Conservation (phyloP, 306 rosid species). For the Prunus davidiana region DNA sequence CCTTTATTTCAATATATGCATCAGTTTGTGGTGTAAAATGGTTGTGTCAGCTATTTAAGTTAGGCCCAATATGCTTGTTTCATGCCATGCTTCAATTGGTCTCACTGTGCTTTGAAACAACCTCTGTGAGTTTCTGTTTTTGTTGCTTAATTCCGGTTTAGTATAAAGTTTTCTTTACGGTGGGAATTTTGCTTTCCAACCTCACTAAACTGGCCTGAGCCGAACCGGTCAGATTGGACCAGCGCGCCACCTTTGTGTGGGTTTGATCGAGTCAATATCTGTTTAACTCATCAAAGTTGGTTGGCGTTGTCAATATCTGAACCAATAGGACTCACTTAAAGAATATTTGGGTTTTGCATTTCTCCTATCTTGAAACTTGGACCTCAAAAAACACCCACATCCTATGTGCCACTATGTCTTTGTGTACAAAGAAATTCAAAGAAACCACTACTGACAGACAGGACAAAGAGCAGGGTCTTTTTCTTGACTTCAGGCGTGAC, state of each 20-base stretch:
- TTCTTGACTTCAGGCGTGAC: background rate
- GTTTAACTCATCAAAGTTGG: background rate
- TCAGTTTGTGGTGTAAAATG: background rate
- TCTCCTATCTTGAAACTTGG: background rate
- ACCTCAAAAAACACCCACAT: background rate
- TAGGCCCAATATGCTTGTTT: background rate
- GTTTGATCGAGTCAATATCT: background rate
- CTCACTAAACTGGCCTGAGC: background rate
- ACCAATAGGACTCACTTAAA: background rate
- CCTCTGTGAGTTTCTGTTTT: background rate
- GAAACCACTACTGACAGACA: background rate
- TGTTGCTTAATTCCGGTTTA: background rate
- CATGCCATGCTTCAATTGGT: background rate
- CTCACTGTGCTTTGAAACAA: background rate
- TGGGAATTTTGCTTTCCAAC: background rate
- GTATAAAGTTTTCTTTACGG: too few relatives aligned
- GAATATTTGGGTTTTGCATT: background rate
- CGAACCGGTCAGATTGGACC: background rate
- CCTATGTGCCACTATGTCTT: background rate
- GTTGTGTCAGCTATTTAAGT: background rate
- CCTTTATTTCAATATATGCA: background rate
- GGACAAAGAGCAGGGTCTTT: background rate
- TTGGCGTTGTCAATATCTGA: background rate
- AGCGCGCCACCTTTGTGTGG: background rate
- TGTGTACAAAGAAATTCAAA: background rate